phyloP scores from a whole-genome alignment of 225 moss, liverwort and hornwort species.

The Sphagnum tenellum region DNA sequence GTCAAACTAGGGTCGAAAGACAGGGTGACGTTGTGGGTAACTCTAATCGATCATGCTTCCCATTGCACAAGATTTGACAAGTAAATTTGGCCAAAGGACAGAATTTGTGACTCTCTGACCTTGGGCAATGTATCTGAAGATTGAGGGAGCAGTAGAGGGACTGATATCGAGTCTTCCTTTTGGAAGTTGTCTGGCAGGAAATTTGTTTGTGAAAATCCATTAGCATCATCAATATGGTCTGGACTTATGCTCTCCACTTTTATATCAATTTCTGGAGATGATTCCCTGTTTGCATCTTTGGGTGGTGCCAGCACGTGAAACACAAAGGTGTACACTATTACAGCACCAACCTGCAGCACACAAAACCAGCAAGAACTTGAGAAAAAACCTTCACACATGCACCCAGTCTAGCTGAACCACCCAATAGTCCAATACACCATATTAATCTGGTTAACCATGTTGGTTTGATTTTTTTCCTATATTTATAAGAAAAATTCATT shows the following conservation, averaged over 20 bases:
- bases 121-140: background rate
- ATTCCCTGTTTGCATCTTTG: background rate
- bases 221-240: background rate
- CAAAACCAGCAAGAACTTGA: background rate
- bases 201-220: background rate
- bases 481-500: background rate
- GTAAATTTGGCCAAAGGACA: no score
- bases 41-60: no score
- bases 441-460: background rate
- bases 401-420: background rate
- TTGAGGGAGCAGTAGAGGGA: conserved; percentile 16
- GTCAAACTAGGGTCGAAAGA: no score
- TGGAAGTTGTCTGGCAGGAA: conserved; percentile 8
- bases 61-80: no score
- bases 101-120: no score
- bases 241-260: conserved; percentile 12
- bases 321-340: conserved; percentile 82
- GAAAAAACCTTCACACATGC: background rate
- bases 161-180: conserved; percentile 6
- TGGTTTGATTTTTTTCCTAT: no score
- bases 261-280: conserved; percentile 3
- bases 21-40: no score
- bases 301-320: conserved; percentile 74
- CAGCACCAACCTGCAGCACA: conserved; percentile 62
- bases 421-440: no score